Conservation (phyloP, 2,329 filamentous ascomycete genomes). For the Rosellinia necatrix region DNA sequence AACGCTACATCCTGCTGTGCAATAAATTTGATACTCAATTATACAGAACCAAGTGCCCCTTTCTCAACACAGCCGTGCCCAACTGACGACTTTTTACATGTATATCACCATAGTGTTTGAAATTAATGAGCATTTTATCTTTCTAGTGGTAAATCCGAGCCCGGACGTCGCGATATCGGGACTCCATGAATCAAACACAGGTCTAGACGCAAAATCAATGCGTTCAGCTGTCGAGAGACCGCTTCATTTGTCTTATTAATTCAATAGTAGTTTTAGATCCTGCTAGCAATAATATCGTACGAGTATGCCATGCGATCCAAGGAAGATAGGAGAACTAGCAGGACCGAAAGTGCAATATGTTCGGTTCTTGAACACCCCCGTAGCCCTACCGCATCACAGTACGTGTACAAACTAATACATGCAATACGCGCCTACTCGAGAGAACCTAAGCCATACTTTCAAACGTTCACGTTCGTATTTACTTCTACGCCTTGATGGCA, state of each 20-base stretch:
- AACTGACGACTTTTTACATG: no score
- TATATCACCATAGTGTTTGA: neutral
- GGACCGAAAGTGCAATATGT: neutral
- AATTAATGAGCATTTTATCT: neutral
- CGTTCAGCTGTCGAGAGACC: neutral
- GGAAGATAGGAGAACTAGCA: neutral
- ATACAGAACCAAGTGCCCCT: neutral
- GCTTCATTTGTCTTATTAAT: slow-evolving; percentile 1
- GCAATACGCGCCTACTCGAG: slow-evolving; percentile 1
- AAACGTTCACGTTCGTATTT: slow-evolving; percentile 12
- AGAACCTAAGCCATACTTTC: slow-evolving; percentile 24
- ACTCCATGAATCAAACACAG: neutral
- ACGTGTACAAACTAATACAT: slow-evolving; percentile 11
- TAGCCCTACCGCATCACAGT: slow-evolving; percentile 7
- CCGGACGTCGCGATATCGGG: slow-evolving; percentile 21
- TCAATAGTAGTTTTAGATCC: neutral
- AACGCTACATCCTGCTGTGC: neutral
- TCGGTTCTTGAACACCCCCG: neutral
- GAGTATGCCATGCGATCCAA: slow-evolving; percentile 9
- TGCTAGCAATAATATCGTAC: slow-evolving; percentile 10
- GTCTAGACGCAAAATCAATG: neutral
- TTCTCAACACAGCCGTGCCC: no score
- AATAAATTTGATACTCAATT: neutral
- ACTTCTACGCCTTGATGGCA: slow-evolving; percentile 1
- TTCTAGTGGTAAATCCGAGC: neutral